Evolutionary conservation across 345 rosid genomes (phyloP).

Genomic region (Salix suchowensis): DNA sequence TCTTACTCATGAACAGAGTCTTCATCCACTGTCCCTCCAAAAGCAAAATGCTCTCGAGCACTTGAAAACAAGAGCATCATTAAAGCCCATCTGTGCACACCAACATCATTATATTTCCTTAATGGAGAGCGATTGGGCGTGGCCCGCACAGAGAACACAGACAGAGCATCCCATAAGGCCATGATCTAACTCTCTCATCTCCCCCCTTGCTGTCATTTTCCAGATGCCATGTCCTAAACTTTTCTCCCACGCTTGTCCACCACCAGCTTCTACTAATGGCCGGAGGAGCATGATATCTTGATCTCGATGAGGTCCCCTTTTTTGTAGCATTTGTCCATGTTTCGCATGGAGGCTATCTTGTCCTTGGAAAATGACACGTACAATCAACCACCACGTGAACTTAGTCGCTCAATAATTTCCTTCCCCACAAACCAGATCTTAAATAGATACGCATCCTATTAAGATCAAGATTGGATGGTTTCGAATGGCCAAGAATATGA

Average conservation of each 20-base stretch:
- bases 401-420: conserved; percentile 29
- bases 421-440: conserved; percentile 23
- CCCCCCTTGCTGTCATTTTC: conserved; percentile 28
- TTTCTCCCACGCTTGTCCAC: conserved; percentile 31
- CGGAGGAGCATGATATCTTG: not conserved
- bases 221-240: not conserved
- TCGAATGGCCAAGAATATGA: conserved; percentile 1
- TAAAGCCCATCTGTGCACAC: not conserved
- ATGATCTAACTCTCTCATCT: conserved; percentile 11
- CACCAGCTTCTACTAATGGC: conserved; percentile 1
- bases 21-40: not conserved
- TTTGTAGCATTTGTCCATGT: not conserved
- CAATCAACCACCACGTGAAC: conserved; percentile 29
- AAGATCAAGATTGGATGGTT: conserved; percentile 3
- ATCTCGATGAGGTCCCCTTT: not conserved
- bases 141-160: not conserved
- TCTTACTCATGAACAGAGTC: conserved; percentile 1
- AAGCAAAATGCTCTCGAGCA: not conserved
- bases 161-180: conserved; percentile 4
- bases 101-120: not conserved
- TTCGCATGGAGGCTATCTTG: not conserved
- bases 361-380: conserved; percentile 11
- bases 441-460: conserved; percentile 11
- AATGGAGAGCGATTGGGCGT: conserved; percentile 10
- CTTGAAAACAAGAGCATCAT: not conserved